Evolutionary conservation across 2,329 filamentous ascomycete species (phyloP), one percentile per base, ranked within the genome.

Genomic region (Fusarium incarnatum): DNA sequence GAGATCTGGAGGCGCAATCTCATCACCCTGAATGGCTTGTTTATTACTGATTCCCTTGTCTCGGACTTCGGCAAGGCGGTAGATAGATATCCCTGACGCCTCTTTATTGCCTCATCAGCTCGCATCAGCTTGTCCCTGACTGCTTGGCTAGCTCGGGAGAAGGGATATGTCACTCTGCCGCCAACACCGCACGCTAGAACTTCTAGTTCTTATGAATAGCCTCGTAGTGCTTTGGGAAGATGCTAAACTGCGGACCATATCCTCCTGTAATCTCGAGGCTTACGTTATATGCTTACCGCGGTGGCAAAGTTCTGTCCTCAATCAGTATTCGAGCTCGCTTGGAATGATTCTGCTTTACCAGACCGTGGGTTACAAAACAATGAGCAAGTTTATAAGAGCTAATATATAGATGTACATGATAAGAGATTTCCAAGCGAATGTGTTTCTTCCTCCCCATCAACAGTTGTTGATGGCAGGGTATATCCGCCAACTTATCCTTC

Each of bases 201-300:
- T 16, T 22, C 20, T 44, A 11, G 22, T 8, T 50, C 47, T 13
- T 25, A 2, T 13, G 22, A 37, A 15, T 7, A 34, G 11, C 6
- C 16, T 22, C 18, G 6, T 0, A 37, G 3, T 37, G 1, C 6
- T n/a, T n/a, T n/a, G 6, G 0, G 10, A 23, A 12, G 20, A 50
- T 5, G 2, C 23, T 6, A 4, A n/a, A 12, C 8, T 34, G 6
- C 9, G 13, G 30, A 25, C 20, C 22, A 12, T 23, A 10, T 32
- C 8, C 20, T 44, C 41, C 20, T 22, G 11, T 1, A 44, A 22
- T 23, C 16, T 44, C 3, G 20, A 44, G 8, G 9, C 8, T 25
- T 6, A 44, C 25, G 2, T 25, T 8, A 12, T 11, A 10, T 22
- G 0, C 9, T 18, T 22, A 10, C 23, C 15, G 9, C 5, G 13